These are phyloP conservation scores for Annulohypoxylon stygium DNA, from an alignment of 495 filamentous ascomycete genomes.

Conservation along the genomic window DNA sequence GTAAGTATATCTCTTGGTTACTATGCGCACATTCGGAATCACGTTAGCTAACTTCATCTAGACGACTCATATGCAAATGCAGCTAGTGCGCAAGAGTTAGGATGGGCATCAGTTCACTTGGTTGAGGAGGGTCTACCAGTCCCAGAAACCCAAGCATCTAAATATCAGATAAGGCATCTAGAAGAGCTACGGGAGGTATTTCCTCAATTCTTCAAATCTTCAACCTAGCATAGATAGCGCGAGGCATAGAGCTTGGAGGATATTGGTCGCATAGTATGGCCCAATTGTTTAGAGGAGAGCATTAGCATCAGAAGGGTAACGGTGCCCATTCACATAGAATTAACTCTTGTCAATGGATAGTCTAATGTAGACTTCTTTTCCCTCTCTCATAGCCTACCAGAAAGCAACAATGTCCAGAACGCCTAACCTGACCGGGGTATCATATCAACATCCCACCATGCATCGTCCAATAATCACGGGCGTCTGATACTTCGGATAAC, in stretches of 20 bases:
- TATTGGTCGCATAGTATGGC: constrained; percentile 7
- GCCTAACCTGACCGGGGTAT: constrained; percentile 42
- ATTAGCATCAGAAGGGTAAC: constrained; percentile 1
- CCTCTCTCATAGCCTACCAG: constrained; percentile 7
- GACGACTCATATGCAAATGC: constrained; percentile 88
- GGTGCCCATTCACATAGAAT: constrained; percentile 4
- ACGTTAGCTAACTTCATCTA: constrained; percentile 52
- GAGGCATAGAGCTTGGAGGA: constrained; percentile 1
- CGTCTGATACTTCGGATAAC: constrained; percentile 71
- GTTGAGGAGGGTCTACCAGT: constrained; percentile 75
- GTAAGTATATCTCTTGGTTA: constrained; percentile 60
- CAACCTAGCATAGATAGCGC: constrained; percentile 26
- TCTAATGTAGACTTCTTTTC: constrained; percentile 21
- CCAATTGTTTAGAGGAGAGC: constrained; percentile 23
- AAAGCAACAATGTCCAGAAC: constrained; percentile 30
- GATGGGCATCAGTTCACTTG: constrained; percentile 86
- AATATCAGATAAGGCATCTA: constrained; percentile 77
- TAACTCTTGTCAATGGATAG: constrained; percentile 3
- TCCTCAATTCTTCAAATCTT: constrained; percentile 79
- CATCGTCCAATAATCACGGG: constrained; percentile 49
- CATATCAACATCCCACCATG: constrained; percentile 18
- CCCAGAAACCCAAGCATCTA: constrained; percentile 70
- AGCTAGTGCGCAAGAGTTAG: constrained; percentile 74
- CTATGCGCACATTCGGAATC: background rate
- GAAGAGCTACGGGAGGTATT: constrained; percentile 79